Base-by-base conservation (phyloP, 371 early-diverging fungal genomes). In the Chytridium lagenaria region DNA sequence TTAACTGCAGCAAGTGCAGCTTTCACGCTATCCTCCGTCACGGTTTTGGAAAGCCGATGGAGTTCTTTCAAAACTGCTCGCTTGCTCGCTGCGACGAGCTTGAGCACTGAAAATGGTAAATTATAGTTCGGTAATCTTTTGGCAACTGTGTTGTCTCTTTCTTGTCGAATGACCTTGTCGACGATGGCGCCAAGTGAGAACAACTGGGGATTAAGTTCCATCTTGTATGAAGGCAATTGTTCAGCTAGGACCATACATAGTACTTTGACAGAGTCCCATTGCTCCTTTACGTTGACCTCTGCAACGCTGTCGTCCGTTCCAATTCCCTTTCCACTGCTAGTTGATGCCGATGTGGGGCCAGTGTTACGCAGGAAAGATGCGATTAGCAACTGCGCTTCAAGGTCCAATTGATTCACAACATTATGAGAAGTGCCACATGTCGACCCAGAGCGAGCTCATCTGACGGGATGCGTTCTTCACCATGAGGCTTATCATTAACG, bases 41-140 rank as follows among this genome's bases (percentile, higher is more conserved):
- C 30, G 63, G 5, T 36, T 7, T 7, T 55, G 55, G 19, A 12
- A 10, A 30, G 12, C 19, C 36, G 63, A 63, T 15, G 34, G 37
- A 63, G 12, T 12, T 3, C 36, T 15, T 36, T 37, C 5, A 12
- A 12, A 23, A 36, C 63, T 15, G 63, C 36, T 10, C 63, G 2
- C 34, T 77, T 77, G 44, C 70, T 67, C 22, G 68, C 67, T 0
- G 73, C 28, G 49, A 77, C 30, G 5, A 77, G 68, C n/a, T 28
- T 59, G 67, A 77, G 39, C 30, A 73, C 50, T 36, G 50, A 40
- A n/a, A 51, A 68, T 28, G 74, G 77, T 34, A 77, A 49, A 37
- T 71, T n/a, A n/a, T n/a, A n/a, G n/a, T n/a, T n/a, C n/a, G 39
- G n/a, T 34, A 59, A n/a, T 71, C 74, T 33, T 44, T 52, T 22